Evolutionary conservation across 331 rosid genomes (phyloP).

Genomic region (Cydonia oblonga): DNA sequence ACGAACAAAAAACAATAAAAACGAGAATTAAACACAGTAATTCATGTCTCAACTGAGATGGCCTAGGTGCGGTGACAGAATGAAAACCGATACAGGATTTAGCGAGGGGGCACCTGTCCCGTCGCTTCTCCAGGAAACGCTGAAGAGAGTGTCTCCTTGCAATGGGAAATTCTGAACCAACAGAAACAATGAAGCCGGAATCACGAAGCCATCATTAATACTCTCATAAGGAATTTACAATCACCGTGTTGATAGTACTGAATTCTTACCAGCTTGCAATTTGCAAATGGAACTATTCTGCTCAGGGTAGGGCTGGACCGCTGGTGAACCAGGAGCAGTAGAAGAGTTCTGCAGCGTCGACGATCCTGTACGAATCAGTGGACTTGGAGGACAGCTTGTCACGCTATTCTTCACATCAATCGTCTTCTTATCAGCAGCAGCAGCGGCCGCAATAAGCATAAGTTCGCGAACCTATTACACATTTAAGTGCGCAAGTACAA

Average conservation of each 20-base stretch:
- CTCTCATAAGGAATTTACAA: neutral
- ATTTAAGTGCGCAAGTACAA: neutral
- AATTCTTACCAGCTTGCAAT: constrained; percentile 43
- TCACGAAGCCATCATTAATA: neutral
- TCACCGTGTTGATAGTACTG: neutral
- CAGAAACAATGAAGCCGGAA: neutral
- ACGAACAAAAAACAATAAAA: neutral
- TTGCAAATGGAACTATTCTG: constrained; percentile 47
- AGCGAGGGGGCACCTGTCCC: constrained; percentile 29
- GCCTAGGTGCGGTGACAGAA: neutral
- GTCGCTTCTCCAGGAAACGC: constrained; percentile 67
- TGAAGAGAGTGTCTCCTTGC: constrained; percentile 74
- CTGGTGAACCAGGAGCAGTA: constrained; percentile 30
- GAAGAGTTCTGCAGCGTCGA: constrained; percentile 34
- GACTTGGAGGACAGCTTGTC: constrained; percentile 25
- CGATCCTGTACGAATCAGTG: constrained; percentile 22
- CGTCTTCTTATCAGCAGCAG: constrained; percentile 32
- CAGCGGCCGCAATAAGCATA: constrained; percentile 36
- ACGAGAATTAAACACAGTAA: neutral
- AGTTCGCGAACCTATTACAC: constrained; percentile 43
- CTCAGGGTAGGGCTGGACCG: constrained; percentile 35
- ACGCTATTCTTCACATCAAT: constrained; percentile 31
- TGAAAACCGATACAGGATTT: neutral
- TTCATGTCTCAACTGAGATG: neutral
- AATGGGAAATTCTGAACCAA: constrained; percentile 56